Evolutionary conservation across 2,329 filamentous ascomycete genomes (phyloP).

Genomic region (Colletotrichum noveboracense): DNA sequence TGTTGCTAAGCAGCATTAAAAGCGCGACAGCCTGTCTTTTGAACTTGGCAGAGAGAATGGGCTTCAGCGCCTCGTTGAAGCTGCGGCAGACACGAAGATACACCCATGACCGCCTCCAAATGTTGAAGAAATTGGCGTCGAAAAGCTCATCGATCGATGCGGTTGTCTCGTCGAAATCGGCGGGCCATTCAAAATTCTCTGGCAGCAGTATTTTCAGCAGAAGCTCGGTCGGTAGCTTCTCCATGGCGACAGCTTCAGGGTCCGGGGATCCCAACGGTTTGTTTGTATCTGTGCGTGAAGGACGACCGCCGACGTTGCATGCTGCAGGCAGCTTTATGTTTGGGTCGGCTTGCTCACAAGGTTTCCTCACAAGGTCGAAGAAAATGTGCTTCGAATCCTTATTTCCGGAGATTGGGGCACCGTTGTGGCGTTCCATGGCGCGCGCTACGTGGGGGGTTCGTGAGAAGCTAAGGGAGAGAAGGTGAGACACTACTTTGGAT

Average conservation of each 20-base stretch:
- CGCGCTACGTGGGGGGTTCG: neutral
- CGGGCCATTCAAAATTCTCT: neutral
- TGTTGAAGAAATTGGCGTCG: neutral
- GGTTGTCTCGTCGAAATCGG: neutral
- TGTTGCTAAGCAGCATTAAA: neutral
- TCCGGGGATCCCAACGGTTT: neutral
- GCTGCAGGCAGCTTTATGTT: neutral
- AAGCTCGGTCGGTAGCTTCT: neutral
- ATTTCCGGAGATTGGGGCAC: neutral
- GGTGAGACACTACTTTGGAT: slow-evolving; percentile 5
- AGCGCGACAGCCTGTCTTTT: neutral
- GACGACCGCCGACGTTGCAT: neutral
- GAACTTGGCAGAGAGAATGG: neutral
- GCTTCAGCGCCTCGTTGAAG: neutral
- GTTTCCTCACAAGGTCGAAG: neutral
- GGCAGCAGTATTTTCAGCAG: neutral
- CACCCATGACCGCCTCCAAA: neutral
- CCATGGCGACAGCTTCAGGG: neutral
- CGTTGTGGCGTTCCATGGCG: slow-evolving; percentile 15
- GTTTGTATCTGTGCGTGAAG: neutral
- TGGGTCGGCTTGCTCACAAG: neutral
- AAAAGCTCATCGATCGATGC: neutral
- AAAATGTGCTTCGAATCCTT: neutral
- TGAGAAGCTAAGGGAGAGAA: slow-evolving; percentile 18
- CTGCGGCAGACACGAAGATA: neutral